Conservation (phyloP, 2,329 filamentous ascomycete genomes). For the Colletotrichum caudatum region DNA sequence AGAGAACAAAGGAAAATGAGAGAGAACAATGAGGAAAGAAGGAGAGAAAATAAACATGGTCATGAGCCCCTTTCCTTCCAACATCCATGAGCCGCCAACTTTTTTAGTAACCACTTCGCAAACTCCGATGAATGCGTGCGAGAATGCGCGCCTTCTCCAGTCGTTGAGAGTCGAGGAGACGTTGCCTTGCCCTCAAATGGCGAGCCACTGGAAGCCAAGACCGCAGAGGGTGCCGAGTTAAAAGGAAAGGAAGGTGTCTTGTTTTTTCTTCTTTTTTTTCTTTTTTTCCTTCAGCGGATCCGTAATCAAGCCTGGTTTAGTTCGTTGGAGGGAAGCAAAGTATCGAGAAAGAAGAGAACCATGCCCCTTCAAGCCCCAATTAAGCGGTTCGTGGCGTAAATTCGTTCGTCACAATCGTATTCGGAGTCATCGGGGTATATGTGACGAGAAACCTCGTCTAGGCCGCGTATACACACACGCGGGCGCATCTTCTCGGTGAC, state of each 20-base stretch:
- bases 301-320: conserved; percentile 28
- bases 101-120: conserved; percentile 42
- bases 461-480: conserved; percentile 29
- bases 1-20: conserved; percentile 38
- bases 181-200: conserved; percentile 15
- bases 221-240: conserved; percentile 36
- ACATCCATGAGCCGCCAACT: conserved; percentile 38
- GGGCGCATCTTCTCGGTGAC: conserved; percentile 37
- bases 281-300: conserved; percentile 32
- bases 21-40: conserved; percentile 6
- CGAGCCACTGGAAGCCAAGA: conserved; percentile 23
- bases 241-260: conserved; percentile 14
- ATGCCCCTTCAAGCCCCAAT: conserved; percentile 38
- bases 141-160: conserved; percentile 41
- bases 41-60: conserved; percentile 23
- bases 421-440: conserved; percentile 41
- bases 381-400: conserved; percentile 41
- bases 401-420: conserved; percentile 42
- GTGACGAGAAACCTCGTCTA: conserved; percentile 40
- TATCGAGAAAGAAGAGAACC: conserved; percentile 29
- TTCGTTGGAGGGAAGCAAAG: conserved; percentile 29
- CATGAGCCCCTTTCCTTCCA: conserved; percentile 40
- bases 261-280: no score
- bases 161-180: conserved; percentile 40
- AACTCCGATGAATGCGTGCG: conserved; percentile 43